Conservation (phyloP, 2,329 filamentous ascomycete genomes). For the Proliferodiscus dingleyae region DNA sequence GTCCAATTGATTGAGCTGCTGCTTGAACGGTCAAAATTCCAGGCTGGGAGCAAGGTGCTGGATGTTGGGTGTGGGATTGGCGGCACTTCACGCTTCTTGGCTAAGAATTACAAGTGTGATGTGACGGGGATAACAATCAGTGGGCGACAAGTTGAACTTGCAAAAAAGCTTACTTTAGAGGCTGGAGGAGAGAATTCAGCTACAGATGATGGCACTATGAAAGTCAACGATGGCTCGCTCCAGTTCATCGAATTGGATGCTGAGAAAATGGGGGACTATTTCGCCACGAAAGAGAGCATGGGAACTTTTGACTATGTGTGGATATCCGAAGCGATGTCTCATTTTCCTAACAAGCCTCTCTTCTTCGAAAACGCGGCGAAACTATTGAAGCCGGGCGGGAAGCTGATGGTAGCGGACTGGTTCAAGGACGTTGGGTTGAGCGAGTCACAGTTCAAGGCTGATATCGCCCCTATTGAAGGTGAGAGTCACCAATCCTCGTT, state of each 20-base stretch:
- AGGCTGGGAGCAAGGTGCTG: slow-evolving; percentile 40
- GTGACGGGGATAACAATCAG: slow-evolving; percentile 60
- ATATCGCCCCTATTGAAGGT: slow-evolving; percentile 58
- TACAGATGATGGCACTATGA: slow-evolving; percentile 19
- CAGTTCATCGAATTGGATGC: slow-evolving; percentile 55
- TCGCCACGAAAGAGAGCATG: slow-evolving; percentile 32
- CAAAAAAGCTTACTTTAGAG: slow-evolving; percentile 43
- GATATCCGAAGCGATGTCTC: slow-evolving; percentile 58
- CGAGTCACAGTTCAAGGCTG: slow-evolving; percentile 40
- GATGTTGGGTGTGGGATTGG: slow-evolving; percentile 59
- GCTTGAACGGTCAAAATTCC: slow-evolving; percentile 42
- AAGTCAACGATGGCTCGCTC: slow-evolving; percentile 42
- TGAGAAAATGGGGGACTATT: slow-evolving; percentile 53
- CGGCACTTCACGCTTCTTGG: slow-evolving; percentile 53
- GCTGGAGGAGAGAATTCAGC: slow-evolving; percentile 16
- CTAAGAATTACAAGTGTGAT: slow-evolving; percentile 43
- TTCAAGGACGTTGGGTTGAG: slow-evolving; percentile 49
- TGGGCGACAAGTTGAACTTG: slow-evolving; percentile 53
- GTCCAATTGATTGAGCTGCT: slow-evolving; percentile 52
- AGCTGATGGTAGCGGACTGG: slow-evolving; percentile 56
- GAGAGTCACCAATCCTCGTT: not conserved
- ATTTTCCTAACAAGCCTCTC: slow-evolving; percentile 53
- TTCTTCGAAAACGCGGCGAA: slow-evolving; percentile 51
- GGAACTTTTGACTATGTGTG: slow-evolving; percentile 51
- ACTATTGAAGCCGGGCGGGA: slow-evolving; percentile 45